Percentiles rank a stretch among this genome's conserved stretches.
phyloP scores from a whole-genome alignment of 2,329 filamentous ascomycete genomes.

The Alternaria viburni region DNA sequence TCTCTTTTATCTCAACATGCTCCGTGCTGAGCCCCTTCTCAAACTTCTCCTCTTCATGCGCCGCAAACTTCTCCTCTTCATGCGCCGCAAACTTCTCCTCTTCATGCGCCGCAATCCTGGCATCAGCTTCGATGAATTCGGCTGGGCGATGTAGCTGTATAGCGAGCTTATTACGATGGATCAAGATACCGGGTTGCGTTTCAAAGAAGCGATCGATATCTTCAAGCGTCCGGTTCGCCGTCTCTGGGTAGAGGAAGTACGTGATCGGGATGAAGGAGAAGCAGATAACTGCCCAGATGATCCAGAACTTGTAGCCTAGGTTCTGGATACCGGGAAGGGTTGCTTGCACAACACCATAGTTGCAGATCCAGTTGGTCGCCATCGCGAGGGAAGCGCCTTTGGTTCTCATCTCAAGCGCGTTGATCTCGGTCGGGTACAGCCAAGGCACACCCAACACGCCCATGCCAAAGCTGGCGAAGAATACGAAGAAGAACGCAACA shows the following conservation, averaged over 20 bases:
- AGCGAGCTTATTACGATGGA: constrained; percentile 57
- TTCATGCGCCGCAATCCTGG: constrained; percentile 38
- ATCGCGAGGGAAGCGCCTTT: constrained; percentile 45
- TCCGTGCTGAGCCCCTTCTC: constrained; percentile 21
- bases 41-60: constrained; percentile 14
- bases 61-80: too few relatives aligned
- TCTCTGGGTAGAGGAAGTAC: constrained; percentile 62
- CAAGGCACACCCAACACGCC: constrained; percentile 45
- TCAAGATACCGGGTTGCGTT: constrained; percentile 49
- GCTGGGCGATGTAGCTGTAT: constrained; percentile 54
- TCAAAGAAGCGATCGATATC: constrained; percentile 56
- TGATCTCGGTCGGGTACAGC: constrained; percentile 46
- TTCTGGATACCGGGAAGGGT: constrained; percentile 48
- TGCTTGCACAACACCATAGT: constrained; percentile 42
- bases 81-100: constrained; percentile 6
- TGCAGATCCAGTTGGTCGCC: constrained; percentile 44
- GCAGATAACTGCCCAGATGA: constrained; percentile 63
- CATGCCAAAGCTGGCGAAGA: constrained; percentile 46
- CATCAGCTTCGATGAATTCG: constrained; percentile 58
- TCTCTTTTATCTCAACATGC: constrained; percentile 34
- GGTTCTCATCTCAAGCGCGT: constrained; percentile 44
- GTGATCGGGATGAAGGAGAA: constrained; percentile 59
- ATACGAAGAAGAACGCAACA: constrained; percentile 53
- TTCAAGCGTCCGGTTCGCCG: constrained; percentile 53
- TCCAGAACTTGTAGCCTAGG: constrained; percentile 60